Evolutionary conservation across 2,329 filamentous ascomycete species (phyloP).

Genomic region (Colletotrichum spaethianum): DNA sequence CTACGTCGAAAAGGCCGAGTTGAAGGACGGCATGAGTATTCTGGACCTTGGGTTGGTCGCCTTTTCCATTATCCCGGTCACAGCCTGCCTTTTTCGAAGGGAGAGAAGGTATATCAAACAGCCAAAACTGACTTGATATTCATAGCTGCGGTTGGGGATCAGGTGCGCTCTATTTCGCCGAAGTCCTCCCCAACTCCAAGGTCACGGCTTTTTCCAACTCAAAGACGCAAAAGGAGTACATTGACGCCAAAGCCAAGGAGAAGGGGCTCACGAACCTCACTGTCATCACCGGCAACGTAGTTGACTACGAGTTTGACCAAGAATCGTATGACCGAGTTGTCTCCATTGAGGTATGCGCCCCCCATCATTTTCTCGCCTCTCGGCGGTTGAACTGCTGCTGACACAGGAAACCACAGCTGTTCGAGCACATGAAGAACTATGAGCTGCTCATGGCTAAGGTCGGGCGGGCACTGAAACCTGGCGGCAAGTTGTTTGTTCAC

Average conservation of each 20-base stretch:
- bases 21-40: constrained; percentile 73
- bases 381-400: not conserved
- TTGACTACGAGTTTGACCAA: constrained; percentile 74
- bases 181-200: constrained; percentile 71
- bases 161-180: constrained; percentile 75
- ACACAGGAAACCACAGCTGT: constrained; percentile 63
- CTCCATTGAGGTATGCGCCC: constrained; percentile 67
- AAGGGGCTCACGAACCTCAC: constrained; percentile 72
- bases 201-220: constrained; percentile 81
- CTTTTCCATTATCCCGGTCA: constrained; percentile 34
- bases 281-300: constrained; percentile 77
- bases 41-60: constrained; percentile 71
- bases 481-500: constrained; percentile 79
- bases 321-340: constrained; percentile 75
- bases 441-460: constrained; percentile 76
- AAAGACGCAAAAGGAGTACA: constrained; percentile 76
- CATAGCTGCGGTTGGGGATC: constrained; percentile 79
- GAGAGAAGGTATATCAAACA: not conserved
- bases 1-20: constrained; percentile 73
- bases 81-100: not conserved
- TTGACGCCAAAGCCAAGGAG: constrained; percentile 69
- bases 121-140: not conserved
- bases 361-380: constrained; percentile 1
- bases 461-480: constrained; percentile 69
- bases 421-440: constrained; percentile 86